Conservation (phyloP, 257 asterid genomes). For the Penstemon barbatus region DNA sequence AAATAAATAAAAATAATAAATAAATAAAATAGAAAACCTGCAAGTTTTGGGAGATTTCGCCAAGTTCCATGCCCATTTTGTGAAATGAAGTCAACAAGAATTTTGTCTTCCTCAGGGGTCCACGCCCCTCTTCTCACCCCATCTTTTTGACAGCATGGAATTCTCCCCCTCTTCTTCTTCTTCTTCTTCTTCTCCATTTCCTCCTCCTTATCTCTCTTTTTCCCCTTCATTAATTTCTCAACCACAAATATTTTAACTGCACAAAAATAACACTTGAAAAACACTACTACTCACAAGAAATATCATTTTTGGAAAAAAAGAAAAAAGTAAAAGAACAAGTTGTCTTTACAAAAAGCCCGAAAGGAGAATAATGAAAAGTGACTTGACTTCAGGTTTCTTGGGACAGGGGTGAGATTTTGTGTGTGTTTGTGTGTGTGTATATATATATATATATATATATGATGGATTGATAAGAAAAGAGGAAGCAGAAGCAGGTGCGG, state of each 20-base stretch:
- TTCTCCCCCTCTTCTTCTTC: conserved; percentile 38
- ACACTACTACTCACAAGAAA: not conserved
- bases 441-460: not conserved
- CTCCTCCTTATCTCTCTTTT: conserved; percentile 33
- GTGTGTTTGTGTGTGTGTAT: not conserved
- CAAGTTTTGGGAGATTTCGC: conserved; percentile 68
- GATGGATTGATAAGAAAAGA: not conserved
- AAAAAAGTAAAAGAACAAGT: not conserved
- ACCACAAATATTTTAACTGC: conserved; percentile 23
- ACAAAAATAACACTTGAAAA: conserved; percentile 15
- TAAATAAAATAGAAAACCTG: conserved; percentile 41
- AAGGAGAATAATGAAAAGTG: conserved; percentile 11
- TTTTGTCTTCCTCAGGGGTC: conserved; percentile 72
- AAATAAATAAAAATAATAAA: not conserved
- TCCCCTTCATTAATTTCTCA: conserved; percentile 30
- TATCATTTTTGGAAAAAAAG: not conserved
- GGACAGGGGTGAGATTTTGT: conserved; percentile 12
- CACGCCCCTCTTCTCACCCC: conserved; percentile 65
- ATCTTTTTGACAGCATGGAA: conserved; percentile 55
- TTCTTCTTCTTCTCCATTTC: conserved; percentile 7
- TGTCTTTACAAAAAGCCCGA: no score
- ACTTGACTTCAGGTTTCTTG: conserved; percentile 18
- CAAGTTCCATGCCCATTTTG: conserved; percentile 63
- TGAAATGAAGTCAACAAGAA: conserved; percentile 61
- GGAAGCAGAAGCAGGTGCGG: not conserved